phyloP scores from a whole-genome alignment of 306 rosid genomes.

The Phaseolus lunatus region DNA sequence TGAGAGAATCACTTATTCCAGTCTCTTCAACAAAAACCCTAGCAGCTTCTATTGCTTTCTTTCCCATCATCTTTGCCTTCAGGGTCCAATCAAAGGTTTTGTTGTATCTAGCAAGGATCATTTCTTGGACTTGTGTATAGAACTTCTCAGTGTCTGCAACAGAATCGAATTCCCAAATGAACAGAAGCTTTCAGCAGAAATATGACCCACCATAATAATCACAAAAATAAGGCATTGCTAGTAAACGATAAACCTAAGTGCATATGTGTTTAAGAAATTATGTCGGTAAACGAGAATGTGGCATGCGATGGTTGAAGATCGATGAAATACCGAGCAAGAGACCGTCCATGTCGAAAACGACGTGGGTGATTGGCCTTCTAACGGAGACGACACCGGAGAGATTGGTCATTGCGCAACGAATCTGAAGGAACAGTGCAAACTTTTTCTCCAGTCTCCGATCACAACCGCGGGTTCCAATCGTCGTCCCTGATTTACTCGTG shows the following conservation, averaged over 20 bases:
- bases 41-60: slow-evolving; percentile 90
- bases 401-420: slow-evolving; percentile 58
- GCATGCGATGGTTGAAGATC: neutral
- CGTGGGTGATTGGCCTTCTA: slow-evolving; percentile 63
- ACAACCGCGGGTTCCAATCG: neutral
- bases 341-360: slow-evolving; percentile 96
- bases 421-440: neutral
- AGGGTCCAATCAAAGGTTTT: slow-evolving; percentile 91
- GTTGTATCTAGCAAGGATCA: slow-evolving; percentile 77
- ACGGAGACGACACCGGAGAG: slow-evolving; percentile 39
- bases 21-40: slow-evolving; percentile 80
- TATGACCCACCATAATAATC: neutral
- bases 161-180: slow-evolving; percentile 29
- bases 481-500: neutral
- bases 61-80: slow-evolving; percentile 95
- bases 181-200: slow-evolving; percentile 1
- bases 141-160: slow-evolving; percentile 85
- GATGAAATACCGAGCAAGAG: slow-evolving; percentile 76
- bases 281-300: neutral
- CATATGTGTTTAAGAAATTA: neutral
- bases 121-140: slow-evolving; percentile 85
- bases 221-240: neutral
- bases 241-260: neutral
- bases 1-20: slow-evolving; percentile 73
- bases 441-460: neutral